phyloP scores from a whole-genome alignment of 257 asterid species.

The Schizonepeta tenuifolia region DNA sequence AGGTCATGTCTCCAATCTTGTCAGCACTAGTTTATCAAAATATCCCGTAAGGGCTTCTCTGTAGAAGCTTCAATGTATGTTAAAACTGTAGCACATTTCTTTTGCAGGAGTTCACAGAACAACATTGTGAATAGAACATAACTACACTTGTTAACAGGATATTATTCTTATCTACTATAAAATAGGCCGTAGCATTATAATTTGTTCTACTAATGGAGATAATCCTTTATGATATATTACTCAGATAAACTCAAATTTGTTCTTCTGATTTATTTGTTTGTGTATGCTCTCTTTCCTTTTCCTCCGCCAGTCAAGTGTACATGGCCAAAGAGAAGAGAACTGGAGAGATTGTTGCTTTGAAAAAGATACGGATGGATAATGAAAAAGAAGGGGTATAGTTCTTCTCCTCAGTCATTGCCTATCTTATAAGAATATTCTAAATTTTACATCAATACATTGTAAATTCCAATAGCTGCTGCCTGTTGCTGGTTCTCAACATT shows the following conservation, averaged over 20 bases:
- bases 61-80: too few species aligned
- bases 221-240: neutral
- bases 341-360: conserved; percentile 93
- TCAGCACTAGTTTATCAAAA: too few species aligned
- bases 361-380: conserved; percentile 97
- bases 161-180: neutral
- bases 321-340: conserved; percentile 86
- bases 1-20: too few species aligned
- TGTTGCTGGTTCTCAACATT: conserved; percentile 23
- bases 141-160: neutral
- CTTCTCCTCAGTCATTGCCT: conserved; percentile 24
- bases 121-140: conserved; percentile 6
- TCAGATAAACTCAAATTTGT: conserved; percentile 2
- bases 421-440: neutral
- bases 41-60: too few species aligned
- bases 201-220: neutral
- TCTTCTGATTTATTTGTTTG: conserved; percentile 16
- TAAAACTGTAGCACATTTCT: too few species aligned
- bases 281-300: conserved; percentile 21
- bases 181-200: conserved; percentile 4
- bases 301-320: conserved; percentile 75
- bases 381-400: conserved; percentile 92
- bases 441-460: neutral
- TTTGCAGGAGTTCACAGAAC: too few species aligned
- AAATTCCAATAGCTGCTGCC: conserved; percentile 23